Base-by-base conservation (phyloP, 768 basidiomycete genomes). In the Leccinum disarticulatum region DNA sequence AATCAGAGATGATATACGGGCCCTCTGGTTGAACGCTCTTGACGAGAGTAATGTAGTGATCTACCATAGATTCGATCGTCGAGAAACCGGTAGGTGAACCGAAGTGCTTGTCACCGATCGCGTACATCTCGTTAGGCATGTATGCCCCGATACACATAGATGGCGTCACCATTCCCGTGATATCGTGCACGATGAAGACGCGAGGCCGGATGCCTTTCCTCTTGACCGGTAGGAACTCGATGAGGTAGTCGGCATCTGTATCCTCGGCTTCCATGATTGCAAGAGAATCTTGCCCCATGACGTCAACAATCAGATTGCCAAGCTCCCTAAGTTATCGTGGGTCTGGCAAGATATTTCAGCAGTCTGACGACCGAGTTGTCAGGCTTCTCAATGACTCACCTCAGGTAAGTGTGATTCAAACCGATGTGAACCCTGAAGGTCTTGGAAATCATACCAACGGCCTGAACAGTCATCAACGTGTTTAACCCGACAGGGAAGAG, bases 121-220 rank as follows among this genome's bases (percentile, higher is more conserved):
- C 71, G 33, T 72, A 72, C 66, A 73, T 69, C 66, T 72, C 70
- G 49, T 61, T 70, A 1, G 70, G 69, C 70, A 72, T 6, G 71
- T 70, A 72, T 22, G 71, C 67, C 6, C 70, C 71, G 25, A 72
- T 70, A 13, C 70, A 67, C 70, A 72, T 72, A 64, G 68, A 72
- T 3, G 70, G 70, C 3, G 70, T 72, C 10, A 67, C 71, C 71
- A 72, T 72, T 38, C 70, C 70, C 3, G 70, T 72, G 61, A 72
- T 66, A 47, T 72, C 70, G 61, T 72, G 70, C n/a, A 72, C 67
- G 52, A 72, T 56, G 52, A 70, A 72, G 54, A 72, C 2, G 15
- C 67, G 69, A 31, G 70, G 70, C 2, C 41, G 64, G 11, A 64
- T 60, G 22, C 70, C 70, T 63, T 72, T 72, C 68, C 67, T 72